Percentiles rank a stretch among this genome's conserved stretches.
Conservation (phyloP, 2,329 filamentous ascomycete species). For the Chrysoporthe deuterocubensis region DNA sequence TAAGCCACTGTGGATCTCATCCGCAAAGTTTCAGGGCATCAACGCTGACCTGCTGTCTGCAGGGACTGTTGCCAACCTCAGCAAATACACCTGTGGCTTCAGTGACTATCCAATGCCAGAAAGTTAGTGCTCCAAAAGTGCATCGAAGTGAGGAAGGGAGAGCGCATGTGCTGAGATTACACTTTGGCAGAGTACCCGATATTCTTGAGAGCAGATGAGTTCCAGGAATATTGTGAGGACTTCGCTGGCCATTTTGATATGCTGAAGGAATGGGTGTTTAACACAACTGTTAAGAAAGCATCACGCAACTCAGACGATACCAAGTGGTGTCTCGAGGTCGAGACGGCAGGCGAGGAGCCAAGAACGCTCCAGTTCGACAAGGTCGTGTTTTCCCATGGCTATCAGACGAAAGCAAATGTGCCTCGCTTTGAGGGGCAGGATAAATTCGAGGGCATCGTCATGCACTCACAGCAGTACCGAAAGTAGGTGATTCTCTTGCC, state of each 20-base stretch:
- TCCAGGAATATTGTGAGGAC: conserved; percentile 40
- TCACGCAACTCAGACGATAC: conserved; percentile 29
- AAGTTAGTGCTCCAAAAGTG: conserved; percentile 30
- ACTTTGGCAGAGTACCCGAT: conserved; percentile 21
- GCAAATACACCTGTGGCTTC: conserved; percentile 38
- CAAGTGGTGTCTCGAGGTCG: conserved; percentile 37
- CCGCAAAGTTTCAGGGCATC: neutral
- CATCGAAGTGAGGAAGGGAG: neutral
- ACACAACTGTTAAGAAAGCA: conserved; percentile 32
- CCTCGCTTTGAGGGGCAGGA: conserved; percentile 28
- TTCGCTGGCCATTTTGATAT: conserved; percentile 41
- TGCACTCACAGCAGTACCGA: conserved; percentile 29
- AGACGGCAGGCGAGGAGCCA: conserved; percentile 27
- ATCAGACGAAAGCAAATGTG: conserved; percentile 22
- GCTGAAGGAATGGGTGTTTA: conserved; percentile 33
- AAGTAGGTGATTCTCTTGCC: neutral
- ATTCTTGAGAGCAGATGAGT: conserved; percentile 29
- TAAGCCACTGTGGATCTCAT: neutral
- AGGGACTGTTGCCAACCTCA: conserved; percentile 21
- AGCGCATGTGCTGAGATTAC: neutral
- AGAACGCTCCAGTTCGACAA: conserved; percentile 33
- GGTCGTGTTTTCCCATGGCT: conserved; percentile 27
- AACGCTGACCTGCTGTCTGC: conserved; percentile 24
- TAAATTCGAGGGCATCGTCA: conserved; percentile 21
- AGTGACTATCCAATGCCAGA: conserved; percentile 42